Base-by-base conservation (phyloP, 1,139 yeast genomes). In the Hemisphaericaspora lyxosophila region DNA sequence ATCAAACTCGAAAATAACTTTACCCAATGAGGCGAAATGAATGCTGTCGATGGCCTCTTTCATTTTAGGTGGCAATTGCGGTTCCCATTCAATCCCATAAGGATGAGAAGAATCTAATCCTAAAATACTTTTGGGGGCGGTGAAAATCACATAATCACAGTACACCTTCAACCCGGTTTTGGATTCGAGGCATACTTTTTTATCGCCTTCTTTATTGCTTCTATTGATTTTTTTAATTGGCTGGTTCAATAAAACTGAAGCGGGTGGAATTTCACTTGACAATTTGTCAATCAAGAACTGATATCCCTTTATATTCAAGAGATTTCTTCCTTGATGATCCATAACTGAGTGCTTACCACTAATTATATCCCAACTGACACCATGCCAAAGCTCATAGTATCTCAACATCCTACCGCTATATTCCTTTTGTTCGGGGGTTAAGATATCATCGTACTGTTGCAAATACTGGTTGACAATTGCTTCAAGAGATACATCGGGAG, bases 331-430 rank as follows among this genome's bases (percentile, higher is more conserved):
- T 43, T 78, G 79, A 50, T 81, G 84, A 40, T 78, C 86, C 58
- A 81, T 73, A 11, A 73, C 60, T 1, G 87, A 73, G 50, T 76
- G 82, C 50, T 81, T 82, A 4, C 85, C 82, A 52, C 95, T 84
- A 49, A 83, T 70, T 24, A 60, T 54, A 28, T 75, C 76, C 79
- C 88, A 80, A 18, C 82, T 70, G 19, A 82, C 65, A 0, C 95
- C 96, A 54, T 80, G 85, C 92, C 95, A 87, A 26, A 83, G 62
- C 55, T 88, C 96, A 40, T 78, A 55, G 43, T 70, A 70, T 46
- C 95, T 62, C 26, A 76, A 59, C 44, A 73, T 55, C 44, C 78
- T 77, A 2, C 77, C 72, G 14, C 80, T 71, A 43, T 70, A 67
- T 26, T 56, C 54, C 22, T 67, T 67, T 53, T 85, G 92, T 3